Base-by-base conservation (phyloP, 2,329 filamentous ascomycete species). In the Myriangium duriaei region DNA sequence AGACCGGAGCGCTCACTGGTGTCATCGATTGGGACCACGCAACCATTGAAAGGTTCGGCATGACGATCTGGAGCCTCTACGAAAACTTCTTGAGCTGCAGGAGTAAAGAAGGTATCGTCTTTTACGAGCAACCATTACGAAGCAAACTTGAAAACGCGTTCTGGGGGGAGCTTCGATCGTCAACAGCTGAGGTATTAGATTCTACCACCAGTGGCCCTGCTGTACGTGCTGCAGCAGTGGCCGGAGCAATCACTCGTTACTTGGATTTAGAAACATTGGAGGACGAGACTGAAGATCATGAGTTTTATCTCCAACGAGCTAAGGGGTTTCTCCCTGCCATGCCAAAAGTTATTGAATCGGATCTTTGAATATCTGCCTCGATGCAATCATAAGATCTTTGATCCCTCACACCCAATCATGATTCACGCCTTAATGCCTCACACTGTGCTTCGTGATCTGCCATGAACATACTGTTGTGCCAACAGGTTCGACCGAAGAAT, bases 21-120 rank as follows among this genome's bases (percentile, higher is more conserved):
- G 28, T 37, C 5, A 11, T 37, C 10, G 28, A 37, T 15, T 37
- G 28, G 12, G 34, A 37, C 14, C 13, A 17, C 11, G 34, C 34
- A 5, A 30, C 24, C 3, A 16, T 37, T 4, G 34, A 31, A 18
- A 28, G 24, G 11, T 37, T 30, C 15, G 34, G 34, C n/a, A 37
- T 37, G 34, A 29, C 13, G 5, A 12, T 37, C 26, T 29, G 15
- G 11, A 28, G 35, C 5, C 26, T 30, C 15, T 37, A 32, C n/a
- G 28, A 37, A 5, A 37, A 4, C 15, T 37, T 37, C 35, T 15
- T 37, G 7, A 28, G 28, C 14, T 28, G 24, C 10, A 15, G 21
- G n/a, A n/a, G 7, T 26, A n/a, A n/a, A 26, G n/a, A 26, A 7
- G n/a, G n/a, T 7, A 26, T 26, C 21, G n/a, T 26, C n/a, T 26